Evolutionary conservation across 1,139 yeast species (phyloP).

Genomic region (Kurtzmaniella quercitrusa): DNA sequence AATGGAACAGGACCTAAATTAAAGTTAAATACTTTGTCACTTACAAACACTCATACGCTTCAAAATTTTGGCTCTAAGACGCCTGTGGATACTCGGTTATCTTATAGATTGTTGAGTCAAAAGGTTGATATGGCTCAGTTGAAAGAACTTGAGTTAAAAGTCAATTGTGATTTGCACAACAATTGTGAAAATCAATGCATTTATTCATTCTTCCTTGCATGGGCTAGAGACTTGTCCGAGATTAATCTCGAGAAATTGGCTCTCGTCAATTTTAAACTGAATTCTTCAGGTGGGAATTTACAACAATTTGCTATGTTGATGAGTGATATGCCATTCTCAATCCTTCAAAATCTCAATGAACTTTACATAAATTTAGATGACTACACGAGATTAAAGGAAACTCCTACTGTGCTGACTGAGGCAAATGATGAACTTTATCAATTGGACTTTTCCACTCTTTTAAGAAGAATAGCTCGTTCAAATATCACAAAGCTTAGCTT

Average conservation of each 20-base stretch:
- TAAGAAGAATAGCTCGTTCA: conserved; percentile 8
- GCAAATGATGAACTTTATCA: background rate
- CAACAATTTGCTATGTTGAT: conserved; percentile 18
- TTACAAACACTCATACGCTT: conserved; percentile 7
- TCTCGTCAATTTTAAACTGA: conserved; percentile 22
- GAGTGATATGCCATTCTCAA: conserved; percentile 9
- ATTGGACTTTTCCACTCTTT: conserved; percentile 8
- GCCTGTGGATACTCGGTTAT: conserved; percentile 5
- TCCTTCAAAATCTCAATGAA: conserved; percentile 12
- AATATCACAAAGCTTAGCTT: conserved; percentile 15
- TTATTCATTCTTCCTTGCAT: conserved; percentile 16
- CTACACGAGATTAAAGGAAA: conserved; percentile 11
- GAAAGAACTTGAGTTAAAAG: conserved; percentile 20
- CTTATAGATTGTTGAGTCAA: conserved; percentile 12
- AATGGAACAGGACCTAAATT: conserved; percentile 5
- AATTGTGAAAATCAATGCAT: conserved; percentile 20
- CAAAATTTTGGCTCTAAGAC: conserved; percentile 8
- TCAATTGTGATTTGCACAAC: conserved; percentile 19
- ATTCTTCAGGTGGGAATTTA: conserved; percentile 16
- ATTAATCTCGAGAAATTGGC: conserved; percentile 15
- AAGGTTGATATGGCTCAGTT: conserved; percentile 15
- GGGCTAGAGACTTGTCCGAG: conserved; percentile 10
- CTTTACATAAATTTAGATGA: conserved; percentile 21
- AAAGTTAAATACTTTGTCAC: conserved; percentile 2
- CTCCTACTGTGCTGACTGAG: background rate